phyloP scores from a whole-genome alignment of 2,329 filamentous ascomycete species.

The Talaromyces marneffei region DNA sequence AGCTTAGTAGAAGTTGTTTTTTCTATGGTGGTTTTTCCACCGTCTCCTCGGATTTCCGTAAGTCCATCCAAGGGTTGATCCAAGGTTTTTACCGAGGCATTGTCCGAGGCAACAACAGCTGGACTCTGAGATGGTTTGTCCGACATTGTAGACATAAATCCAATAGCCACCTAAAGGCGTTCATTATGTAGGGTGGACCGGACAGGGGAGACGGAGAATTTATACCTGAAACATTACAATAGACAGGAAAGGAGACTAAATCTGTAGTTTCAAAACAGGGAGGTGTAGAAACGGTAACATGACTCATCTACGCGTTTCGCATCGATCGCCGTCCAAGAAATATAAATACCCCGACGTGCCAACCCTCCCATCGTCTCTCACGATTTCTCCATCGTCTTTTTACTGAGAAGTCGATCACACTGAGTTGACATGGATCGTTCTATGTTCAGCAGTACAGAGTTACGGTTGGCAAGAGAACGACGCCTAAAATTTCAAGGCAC shows the following conservation, averaged over 20 bases:
- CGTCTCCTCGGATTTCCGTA: background rate
- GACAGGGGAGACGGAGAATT: background rate
- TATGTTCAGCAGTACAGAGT: background rate
- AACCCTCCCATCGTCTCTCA: background rate
- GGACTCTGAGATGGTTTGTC: background rate
- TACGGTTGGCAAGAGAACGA: background rate
- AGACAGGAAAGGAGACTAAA: background rate
- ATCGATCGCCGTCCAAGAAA: background rate
- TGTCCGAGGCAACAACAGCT: background rate
- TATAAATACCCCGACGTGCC: background rate
- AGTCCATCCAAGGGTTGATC: background rate
- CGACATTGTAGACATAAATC: background rate
- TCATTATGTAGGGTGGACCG: background rate
- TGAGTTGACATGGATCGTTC: background rate
- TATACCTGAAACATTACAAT: background rate
- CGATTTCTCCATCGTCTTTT: background rate
- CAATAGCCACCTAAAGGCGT: background rate
- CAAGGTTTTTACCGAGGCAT: background rate
- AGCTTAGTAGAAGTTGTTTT: background rate
- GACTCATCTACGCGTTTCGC: background rate
- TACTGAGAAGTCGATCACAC: background rate
- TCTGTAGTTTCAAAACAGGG: background rate
- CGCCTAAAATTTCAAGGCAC: conserved; percentile 22
- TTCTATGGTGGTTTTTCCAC: background rate
- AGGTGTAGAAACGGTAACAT: background rate